These are phyloP conservation scores for Alnus rubra DNA, from an alignment of 306 rosid genomes.

Conservation along the genomic window DNA sequence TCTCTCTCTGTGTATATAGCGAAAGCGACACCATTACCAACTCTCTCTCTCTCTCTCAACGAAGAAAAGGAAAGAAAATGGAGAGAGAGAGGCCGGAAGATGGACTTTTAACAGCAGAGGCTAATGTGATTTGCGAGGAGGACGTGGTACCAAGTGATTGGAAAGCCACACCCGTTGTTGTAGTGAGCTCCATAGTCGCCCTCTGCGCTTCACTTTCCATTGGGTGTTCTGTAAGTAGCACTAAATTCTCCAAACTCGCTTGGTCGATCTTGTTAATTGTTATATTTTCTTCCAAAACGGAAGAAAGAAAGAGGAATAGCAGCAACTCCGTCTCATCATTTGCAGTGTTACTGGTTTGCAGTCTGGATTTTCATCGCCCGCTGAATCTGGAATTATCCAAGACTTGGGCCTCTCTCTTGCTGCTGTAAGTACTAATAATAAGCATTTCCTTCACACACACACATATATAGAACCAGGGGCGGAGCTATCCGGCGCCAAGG, in stretches of 20 bases:
- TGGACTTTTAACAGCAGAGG: not conserved
- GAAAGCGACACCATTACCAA: too few relatives aligned
- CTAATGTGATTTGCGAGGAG: not conserved
- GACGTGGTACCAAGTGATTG: not conserved
- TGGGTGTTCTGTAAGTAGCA: conserved; percentile 4
- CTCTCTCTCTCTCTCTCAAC: too few relatives aligned
- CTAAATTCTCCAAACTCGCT: not conserved
- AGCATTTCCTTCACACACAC: not conserved
- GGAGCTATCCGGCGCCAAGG: too few relatives aligned
- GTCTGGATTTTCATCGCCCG: not conserved
- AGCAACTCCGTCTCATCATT: not conserved
- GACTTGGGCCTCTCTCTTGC: conserved; percentile 11
- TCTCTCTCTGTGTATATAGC: too few relatives aligned
- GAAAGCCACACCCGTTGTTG: conserved; percentile 1
- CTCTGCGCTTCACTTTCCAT: not conserved
- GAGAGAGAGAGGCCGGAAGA: not conserved
- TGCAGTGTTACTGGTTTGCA: not conserved
- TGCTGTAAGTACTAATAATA: not conserved
- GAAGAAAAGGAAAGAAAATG: not conserved
- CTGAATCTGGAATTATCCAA: not conserved
- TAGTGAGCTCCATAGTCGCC: not conserved
- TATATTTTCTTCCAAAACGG: not conserved
- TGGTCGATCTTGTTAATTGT: not conserved
- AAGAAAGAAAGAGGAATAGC: not conserved
- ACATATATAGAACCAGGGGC: too few relatives aligned